Conservation (phyloP, 2,329 filamentous ascomycete species). For the Dactylella cylindrospora region DNA sequence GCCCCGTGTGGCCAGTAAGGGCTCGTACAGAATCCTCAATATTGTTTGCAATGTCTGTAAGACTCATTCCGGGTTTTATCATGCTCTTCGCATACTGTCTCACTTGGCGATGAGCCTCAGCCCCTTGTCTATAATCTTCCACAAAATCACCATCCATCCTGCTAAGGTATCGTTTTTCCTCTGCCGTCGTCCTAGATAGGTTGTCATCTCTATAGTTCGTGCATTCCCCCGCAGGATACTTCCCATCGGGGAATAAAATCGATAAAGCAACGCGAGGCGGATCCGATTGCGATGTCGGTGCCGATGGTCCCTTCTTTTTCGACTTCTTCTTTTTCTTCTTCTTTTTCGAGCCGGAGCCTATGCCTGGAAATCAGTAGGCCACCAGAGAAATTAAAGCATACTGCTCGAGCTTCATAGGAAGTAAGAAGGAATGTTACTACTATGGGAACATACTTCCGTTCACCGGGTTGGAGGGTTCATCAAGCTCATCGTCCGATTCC, state of each 20-base stretch:
- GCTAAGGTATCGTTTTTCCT: constrained; percentile 81
- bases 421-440: too few species aligned
- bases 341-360: constrained; percentile 60
- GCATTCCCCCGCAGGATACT: constrained; percentile 74
- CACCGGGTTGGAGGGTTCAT: background rate
- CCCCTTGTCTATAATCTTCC: constrained; percentile 76
- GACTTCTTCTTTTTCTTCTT: constrained; percentile 85
- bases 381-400: too few species aligned
- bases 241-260: constrained; percentile 70
- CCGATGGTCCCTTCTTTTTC: constrained; percentile 69
- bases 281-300: constrained; percentile 69
- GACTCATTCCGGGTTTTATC: constrained; percentile 75
- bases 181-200: constrained; percentile 73
- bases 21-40: constrained; percentile 81
- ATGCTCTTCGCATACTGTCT: constrained; percentile 78
- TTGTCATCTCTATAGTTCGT: constrained; percentile 74
- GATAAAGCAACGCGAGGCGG: constrained; percentile 74
- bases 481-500: constrained; percentile 25
- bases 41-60: constrained; percentile 82
- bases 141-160: constrained; percentile 78
- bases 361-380: too few species aligned
- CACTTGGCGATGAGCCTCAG: constrained; percentile 87
- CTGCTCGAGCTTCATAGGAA: too few species aligned
- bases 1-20: constrained; percentile 72
- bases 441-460: constrained; percentile 12